Base-by-base conservation (phyloP, 352 stramenopile species). In the Phytopythium helicoides region DNA sequence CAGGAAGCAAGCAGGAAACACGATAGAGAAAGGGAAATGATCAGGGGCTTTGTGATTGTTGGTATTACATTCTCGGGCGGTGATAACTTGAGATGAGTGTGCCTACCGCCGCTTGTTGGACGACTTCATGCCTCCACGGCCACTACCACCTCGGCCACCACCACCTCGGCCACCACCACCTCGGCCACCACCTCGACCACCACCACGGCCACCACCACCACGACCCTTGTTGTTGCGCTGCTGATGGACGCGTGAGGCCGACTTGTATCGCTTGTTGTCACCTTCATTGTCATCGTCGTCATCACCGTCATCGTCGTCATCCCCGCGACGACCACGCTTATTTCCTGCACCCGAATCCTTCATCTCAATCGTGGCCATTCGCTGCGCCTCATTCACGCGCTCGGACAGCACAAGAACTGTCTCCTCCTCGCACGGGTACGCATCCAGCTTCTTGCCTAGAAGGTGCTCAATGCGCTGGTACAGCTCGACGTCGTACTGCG, bases 401-500 rank as follows among this genome's bases (percentile, higher is more conserved):
- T 99, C 96, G 33, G 97, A 87, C 54, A 99, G 86, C 8, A 99
- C 84, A 31, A 99, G 65, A 18, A 99, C 96, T 3, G 94, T 97
- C 53, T 98, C 92, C 70, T 98, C 95, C 58, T 97, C 89, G 28
- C 84, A 94, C 37, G 79, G 58, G 39, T 94, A 96, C 26, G 69
- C 42, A 46, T 86, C 71, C 2, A 96, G 64, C 60, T 96, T 94
- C 25, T 87, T 89, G 34, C 79, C 81, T 14, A 97, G 71, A 47
- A 95, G 62, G 53, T 96, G 86, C 62, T 98, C 95, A 42, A 99
- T 92, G 33, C 96, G 83, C 69, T 99, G 97, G 79, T 98, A 99
- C 25, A 99, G 73, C 81, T 99, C 97, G 1, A 99, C 92, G 71
- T 99, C 97, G 74, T 98, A 95, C 77, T 99, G 97, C 39, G 98